These are phyloP conservation scores for Yamadazyma triangularis DNA, from an alignment of 1,139 yeast species.

Conservation along the genomic window DNA sequence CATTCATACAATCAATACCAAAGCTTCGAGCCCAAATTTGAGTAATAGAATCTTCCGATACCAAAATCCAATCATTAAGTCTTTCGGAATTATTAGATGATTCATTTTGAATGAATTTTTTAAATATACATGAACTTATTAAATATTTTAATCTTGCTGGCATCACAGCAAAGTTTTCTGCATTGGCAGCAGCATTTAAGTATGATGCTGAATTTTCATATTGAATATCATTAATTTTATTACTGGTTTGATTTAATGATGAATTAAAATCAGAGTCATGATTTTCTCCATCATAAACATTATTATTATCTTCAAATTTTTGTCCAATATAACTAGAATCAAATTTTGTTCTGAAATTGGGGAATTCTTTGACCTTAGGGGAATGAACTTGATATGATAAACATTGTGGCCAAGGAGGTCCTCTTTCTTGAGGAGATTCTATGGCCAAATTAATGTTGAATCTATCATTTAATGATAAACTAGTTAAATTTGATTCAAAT, in stretches of 20 bases:
- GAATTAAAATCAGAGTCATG: constrained; percentile 6
- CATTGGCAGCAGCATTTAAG: constrained; percentile 22
- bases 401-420: constrained; percentile 50
- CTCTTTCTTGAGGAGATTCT: constrained; percentile 37
- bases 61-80: constrained; percentile 39
- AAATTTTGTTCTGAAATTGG: constrained; percentile 36
- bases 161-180: constrained; percentile 39
- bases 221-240: constrained; percentile 23
- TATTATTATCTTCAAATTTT: constrained; percentile 6
- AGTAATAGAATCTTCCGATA: constrained; percentile 52
- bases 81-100: constrained; percentile 12
- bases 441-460: constrained; percentile 19
- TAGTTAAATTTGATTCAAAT: constrained; percentile 17
- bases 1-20: constrained; percentile 47
- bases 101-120: constrained; percentile 32
- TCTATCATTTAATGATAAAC: constrained; percentile 4
- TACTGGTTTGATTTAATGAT: constrained; percentile 3
- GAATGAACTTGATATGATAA: constrained; percentile 37
- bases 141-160: constrained; percentile 47
- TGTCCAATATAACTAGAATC: constrained; percentile 24
- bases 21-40: constrained; percentile 53
- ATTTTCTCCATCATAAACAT: constrained; percentile 4
- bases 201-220: constrained; percentile 30
- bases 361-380: constrained; percentile 46
- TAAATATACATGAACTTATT: constrained; percentile 48